These are phyloP conservation scores for Leonotis leonurus DNA, from an alignment of 257 asterid species.

Conservation along the genomic window DNA sequence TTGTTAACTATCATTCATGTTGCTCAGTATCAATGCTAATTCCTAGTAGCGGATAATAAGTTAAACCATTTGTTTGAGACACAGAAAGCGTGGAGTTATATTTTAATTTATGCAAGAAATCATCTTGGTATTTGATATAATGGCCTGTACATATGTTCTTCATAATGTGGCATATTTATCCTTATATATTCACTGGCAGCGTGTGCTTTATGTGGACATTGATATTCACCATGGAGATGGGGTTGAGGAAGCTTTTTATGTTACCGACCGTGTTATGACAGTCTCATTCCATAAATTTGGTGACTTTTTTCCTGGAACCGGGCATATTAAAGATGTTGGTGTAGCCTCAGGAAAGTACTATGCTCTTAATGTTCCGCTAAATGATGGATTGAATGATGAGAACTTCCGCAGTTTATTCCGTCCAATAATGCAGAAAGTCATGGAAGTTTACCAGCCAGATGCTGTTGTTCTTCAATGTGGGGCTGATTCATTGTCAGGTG, in stretches of 20 bases:
- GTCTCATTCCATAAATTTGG: conserved; percentile 45
- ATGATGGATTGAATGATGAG: conserved; percentile 40
- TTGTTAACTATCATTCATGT: not conserved
- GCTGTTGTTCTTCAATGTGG: conserved; percentile 51
- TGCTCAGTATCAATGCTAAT: not conserved
- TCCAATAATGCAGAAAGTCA: conserved; percentile 38
- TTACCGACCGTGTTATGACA: conserved; percentile 44
- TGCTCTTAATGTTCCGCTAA: conserved; percentile 40
- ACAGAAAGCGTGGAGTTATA: not conserved
- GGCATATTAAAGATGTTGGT: conserved; percentile 37
- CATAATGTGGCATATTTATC: conserved; percentile 13
- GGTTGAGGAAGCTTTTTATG: conserved; percentile 43
- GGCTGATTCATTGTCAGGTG: conserved; percentile 44
- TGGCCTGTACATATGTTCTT: not conserved
- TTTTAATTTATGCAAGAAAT: not conserved
- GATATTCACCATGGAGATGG: conserved; percentile 54
- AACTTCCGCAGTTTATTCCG: conserved; percentile 32
- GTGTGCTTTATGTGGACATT: conserved; percentile 43
- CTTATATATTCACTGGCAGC: conserved; percentile 24
- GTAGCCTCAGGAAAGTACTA: conserved; percentile 32
- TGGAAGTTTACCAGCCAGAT: conserved; percentile 41
- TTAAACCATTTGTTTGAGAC: not conserved
- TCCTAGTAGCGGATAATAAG: not conserved
- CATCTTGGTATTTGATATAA: not conserved
- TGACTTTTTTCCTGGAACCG: conserved; percentile 41